Evolutionary conservation across 352 stramenopile species (phyloP), one percentile per base, ranked within the genome.

Genomic region (Phytophthora pisi): DNA sequence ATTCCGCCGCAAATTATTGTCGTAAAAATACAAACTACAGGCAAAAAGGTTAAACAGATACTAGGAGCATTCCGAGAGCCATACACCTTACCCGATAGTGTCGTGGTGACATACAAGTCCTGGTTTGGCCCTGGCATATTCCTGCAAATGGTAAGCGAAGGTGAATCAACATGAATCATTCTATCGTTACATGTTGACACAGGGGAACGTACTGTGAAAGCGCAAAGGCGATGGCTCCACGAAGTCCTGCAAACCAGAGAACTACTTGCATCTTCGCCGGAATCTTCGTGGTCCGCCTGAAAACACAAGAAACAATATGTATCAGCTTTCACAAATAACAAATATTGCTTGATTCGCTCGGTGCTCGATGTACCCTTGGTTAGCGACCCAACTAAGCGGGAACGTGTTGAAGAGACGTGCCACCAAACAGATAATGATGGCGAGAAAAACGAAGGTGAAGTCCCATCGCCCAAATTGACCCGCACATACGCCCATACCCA

Each of bases 51-150:
- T 66, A 18, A 43, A 23, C 30, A 42, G 4, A 42, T 42, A 42
- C 36, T 42, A 31, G 28, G 28, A 31, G 5, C 5, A 31, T 31
- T 31, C 28, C 6, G 28, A 9, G 28, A 31, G 28, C 28, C 28
- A 9, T 31, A 1, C 28, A n/a, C 24, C 34, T 23, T 71, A 87
- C 81, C 79, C 28, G 79, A 86, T 0, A 92, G 71, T 26, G 84
- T 92, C 5, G 84, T 92, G 13, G 84, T 92, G 51, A 89, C 74
- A 55, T 92, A 92, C 5, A 96, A 66, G 58, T 98, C 94, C 73
- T 96, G 94, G 65, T 98, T 95, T 10, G 91, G 86, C 3, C 93
- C 90, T 16, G 95, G 95, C 91, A 99, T 98, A 64, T 98, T 98
- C 42, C 84, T 91, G 18, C 18, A 74, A 26, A 36, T 20, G 18